These are phyloP conservation scores for Picea glauca DNA, from an alignment of 75 land plant species.

Conservation along the genomic window DNA sequence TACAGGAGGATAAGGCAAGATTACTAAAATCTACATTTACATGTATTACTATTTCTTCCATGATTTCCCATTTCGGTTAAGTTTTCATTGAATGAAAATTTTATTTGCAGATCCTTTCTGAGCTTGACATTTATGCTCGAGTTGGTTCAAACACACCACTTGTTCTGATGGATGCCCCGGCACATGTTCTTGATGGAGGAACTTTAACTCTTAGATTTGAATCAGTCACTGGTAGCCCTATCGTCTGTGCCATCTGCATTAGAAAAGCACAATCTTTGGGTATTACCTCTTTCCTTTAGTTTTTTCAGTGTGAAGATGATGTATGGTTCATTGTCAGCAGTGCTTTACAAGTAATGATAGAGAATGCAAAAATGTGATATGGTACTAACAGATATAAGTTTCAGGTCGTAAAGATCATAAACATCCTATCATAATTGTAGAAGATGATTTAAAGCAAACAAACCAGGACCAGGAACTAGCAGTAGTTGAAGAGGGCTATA, in stretches of 20 bases:
- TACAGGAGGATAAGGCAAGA: slow-evolving; percentile 67
- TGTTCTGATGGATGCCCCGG: slow-evolving; percentile 35
- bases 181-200: slow-evolving; percentile 25
- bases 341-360: background rate
- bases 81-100: slow-evolving; percentile 1
- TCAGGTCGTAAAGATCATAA: background rate
- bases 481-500: background rate
- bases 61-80: background rate
- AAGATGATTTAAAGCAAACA: background rate
- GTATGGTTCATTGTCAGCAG: background rate
- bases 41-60: background rate
- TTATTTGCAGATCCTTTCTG: slow-evolving; percentile 45
- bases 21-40: background rate
- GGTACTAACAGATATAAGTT: background rate
- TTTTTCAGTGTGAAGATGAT: background rate
- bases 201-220: slow-evolving; percentile 47
- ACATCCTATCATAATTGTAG: background rate
- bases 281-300: slow-evolving; percentile 4
- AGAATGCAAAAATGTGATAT: slow-evolving; percentile 1
- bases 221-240: slow-evolving; percentile 62
- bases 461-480: background rate
- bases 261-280: slow-evolving; percentile 30
- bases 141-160: slow-evolving; percentile 76
- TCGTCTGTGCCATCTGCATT: slow-evolving; percentile 60
- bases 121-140: slow-evolving; percentile 61